Evolutionary conservation across 768 basidiomycete genomes (phyloP), one percentile per base, ranked within the genome.

Genomic region (Chiua virens): DNA sequence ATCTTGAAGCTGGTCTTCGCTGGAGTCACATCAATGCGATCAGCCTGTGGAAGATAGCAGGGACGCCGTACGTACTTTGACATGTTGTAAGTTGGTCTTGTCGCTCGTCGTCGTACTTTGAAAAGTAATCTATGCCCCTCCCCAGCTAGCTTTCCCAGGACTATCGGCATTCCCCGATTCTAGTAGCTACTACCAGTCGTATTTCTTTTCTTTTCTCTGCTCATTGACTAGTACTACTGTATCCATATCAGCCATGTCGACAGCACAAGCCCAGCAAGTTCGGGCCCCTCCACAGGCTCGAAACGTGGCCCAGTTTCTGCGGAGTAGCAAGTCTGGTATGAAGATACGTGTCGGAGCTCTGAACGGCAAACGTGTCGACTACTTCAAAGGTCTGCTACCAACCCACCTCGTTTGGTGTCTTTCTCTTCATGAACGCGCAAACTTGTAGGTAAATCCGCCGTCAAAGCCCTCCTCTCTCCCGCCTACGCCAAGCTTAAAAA

Each of bases 361-460:
- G 63, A 92, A 92, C 60, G 96, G 96, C 21, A 97, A 96, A 71
- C 86, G 96, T 32, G 73, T 95, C 45, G 96, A 98, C 71, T 99
- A 98, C 73, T 99, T 98, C 79, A 99, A 94, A 77, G 97, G 96
- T 94, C 45, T 59, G 79, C 28, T n/a, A 30, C 21, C 18, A 25
- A 32, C 20, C 8, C 42, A 21, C 10, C 25, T 17, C 2, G 3
- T 49, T 14, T 39, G 23, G n/a, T 42, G 53, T 34, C 45, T 38
- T 21, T 37, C 23, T 11, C 43, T 39, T 35, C 37, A 43, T 40
- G 27, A 45, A 13, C 9, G 15, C 4, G 18, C 17, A 10, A 17
- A 27, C 40, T 13, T 10, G 17, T 59, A 98, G 96, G 97, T 63
- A 94, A 92, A 79, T 83, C 89, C 27, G 95, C 97, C 3, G 73